These are phyloP conservation scores for Chamaecrista fasciculata DNA, from an alignment of 306 rosid species.

Conservation along the genomic window DNA sequence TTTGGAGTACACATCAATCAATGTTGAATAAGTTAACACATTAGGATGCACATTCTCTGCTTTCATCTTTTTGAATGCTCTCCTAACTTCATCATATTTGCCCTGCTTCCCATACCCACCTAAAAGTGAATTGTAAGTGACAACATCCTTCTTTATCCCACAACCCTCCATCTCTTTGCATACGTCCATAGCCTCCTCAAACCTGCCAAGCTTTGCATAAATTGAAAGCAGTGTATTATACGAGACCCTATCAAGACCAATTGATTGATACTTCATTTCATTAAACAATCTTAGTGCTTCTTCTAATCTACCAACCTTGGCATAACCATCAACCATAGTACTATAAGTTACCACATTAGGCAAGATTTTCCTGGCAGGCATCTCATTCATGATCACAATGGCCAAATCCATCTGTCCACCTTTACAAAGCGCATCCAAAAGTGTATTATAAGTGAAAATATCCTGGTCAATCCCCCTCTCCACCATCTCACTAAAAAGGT, in stretches of 20 bases:
- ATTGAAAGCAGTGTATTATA: slow-evolving; percentile 80
- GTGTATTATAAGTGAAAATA: slow-evolving; percentile 77
- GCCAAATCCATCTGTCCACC: slow-evolving; percentile 90
- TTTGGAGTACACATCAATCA: slow-evolving; percentile 77
- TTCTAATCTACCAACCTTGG: slow-evolving; percentile 76
- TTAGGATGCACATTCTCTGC: slow-evolving; percentile 50
- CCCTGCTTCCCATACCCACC: slow-evolving; percentile 86
- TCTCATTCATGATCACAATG: slow-evolving; percentile 53
- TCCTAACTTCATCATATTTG: slow-evolving; percentile 57
- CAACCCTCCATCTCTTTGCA: slow-evolving; percentile 79
- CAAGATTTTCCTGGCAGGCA: slow-evolving; percentile 58
- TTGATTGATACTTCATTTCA: slow-evolving; percentile 60
- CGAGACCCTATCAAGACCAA: slow-evolving; percentile 75
- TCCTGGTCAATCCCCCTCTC: slow-evolving; percentile 65
- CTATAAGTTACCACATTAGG: slow-evolving; percentile 90
- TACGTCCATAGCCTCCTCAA: slow-evolving; percentile 58
- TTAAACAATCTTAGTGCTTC: slow-evolving; percentile 66
- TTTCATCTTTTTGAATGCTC: slow-evolving; percentile 62
- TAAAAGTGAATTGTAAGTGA: slow-evolving; percentile 81
- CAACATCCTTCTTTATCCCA: slow-evolving; percentile 68
- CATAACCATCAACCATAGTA: slow-evolving; percentile 83
- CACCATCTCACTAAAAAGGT: slow-evolving; percentile 67
- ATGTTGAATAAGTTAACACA: slow-evolving; percentile 76
- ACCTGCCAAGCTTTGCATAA: slow-evolving; percentile 76
- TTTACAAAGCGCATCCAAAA: slow-evolving; percentile 80